Evolutionary conservation across 306 rosid genomes (phyloP).

Genomic region (Astragalus membranaceus): DNA sequence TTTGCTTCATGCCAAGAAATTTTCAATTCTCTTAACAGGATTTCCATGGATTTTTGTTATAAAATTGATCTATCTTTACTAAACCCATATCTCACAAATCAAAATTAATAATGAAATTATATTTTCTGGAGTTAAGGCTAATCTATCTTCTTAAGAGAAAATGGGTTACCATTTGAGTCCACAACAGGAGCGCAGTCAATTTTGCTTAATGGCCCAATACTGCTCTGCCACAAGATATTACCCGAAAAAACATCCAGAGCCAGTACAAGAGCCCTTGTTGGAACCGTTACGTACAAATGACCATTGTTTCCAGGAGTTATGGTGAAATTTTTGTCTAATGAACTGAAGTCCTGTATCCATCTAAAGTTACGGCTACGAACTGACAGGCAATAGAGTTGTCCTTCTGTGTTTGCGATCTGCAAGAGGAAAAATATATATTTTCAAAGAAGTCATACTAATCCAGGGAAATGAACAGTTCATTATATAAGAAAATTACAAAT

Average conservation of each 20-base stretch:
- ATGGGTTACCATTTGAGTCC: conserved; percentile 61
- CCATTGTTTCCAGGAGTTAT: conserved; percentile 76
- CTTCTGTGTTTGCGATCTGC: conserved; percentile 72
- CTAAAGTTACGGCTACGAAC: conserved; percentile 43
- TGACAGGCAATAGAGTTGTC: conserved; percentile 60
- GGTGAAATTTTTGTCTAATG: conserved; percentile 48
- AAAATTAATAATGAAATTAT: background rate
- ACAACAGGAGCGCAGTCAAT: conserved; percentile 47
- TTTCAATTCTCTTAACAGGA: background rate
- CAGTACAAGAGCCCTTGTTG: conserved; percentile 47
- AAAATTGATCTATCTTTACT: background rate
- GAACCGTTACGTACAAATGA: conserved; percentile 56
- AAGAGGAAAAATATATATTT: background rate
- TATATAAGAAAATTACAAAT: background rate
- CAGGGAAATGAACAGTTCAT: background rate
- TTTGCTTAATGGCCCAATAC: conserved; percentile 60
- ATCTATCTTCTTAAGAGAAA: background rate
- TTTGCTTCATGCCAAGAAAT: background rate
- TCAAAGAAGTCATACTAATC: background rate
- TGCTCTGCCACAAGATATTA: conserved; percentile 61
- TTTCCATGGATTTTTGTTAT: background rate
- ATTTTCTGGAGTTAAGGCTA: background rate
- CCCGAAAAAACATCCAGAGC: conserved; percentile 70
- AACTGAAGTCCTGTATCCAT: conserved; percentile 79
- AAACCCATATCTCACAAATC: background rate